Conservation (phyloP, 306 rosid genomes). For the Echinosophora koreensis region DNA sequence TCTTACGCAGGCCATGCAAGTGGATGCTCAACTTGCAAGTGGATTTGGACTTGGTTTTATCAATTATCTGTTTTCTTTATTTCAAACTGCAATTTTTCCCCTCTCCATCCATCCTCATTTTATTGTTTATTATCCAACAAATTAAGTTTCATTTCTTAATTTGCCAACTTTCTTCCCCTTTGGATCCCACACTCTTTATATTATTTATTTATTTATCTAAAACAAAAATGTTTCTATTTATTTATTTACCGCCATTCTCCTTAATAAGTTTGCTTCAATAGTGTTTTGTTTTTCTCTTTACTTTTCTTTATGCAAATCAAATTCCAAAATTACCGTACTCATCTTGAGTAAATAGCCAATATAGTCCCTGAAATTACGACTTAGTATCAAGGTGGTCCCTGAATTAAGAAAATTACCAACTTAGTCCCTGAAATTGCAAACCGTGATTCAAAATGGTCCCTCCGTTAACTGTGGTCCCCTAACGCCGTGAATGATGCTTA, state of each 20-base stretch:
- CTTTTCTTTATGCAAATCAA: conserved; percentile 9
- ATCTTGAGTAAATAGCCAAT: too few relatives aligned
- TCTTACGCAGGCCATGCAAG: conserved; percentile 62
- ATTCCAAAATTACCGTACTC: too few relatives aligned
- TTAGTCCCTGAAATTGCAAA: too few relatives aligned
- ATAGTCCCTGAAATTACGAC: too few relatives aligned
- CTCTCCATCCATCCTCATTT: conserved; percentile 43
- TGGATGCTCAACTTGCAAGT: conserved; percentile 60
- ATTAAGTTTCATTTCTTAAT: conserved; percentile 11
- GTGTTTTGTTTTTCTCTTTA: neutral
- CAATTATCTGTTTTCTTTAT: conserved; percentile 45
- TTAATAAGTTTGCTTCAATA: neutral
- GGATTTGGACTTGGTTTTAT: conserved; percentile 37
- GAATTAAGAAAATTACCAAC: too few relatives aligned
- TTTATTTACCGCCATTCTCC: conserved; percentile 10
- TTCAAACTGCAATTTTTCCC: conserved; percentile 55
- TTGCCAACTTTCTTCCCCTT: conserved; percentile 30
- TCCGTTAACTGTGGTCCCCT: too few relatives aligned
- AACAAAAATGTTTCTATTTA: neutral
- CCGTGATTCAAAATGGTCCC: too few relatives aligned
- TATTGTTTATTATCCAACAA: conserved; percentile 23
- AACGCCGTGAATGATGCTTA: too few relatives aligned
- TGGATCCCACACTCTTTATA: conserved; percentile 1
- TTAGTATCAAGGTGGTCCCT: too few relatives aligned
- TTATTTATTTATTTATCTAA: neutral